These are phyloP conservation scores for Kurtzmaniella natalensis DNA, from an alignment of 1,139 yeast genomes.

Conservation along the genomic window DNA sequence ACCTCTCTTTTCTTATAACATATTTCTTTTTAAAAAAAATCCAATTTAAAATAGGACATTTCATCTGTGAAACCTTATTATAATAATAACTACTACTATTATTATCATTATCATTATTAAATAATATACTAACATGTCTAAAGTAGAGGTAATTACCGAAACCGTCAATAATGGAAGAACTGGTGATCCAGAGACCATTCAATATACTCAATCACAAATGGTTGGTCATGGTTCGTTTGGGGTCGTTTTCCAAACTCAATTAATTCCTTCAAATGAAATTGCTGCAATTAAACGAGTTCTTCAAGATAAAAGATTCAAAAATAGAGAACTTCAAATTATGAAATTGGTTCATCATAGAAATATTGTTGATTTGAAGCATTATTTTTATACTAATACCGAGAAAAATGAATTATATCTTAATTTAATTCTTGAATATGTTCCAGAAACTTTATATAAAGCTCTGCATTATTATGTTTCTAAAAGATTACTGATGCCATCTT, in stretches of 20 bases:
- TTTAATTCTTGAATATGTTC: slow-evolving; percentile 85
- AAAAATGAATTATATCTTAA: slow-evolving; percentile 80
- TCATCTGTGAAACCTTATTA: neutral
- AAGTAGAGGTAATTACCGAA: slow-evolving; percentile 60
- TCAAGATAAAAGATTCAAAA: slow-evolving; percentile 93
- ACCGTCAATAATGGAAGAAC: slow-evolving; percentile 73
- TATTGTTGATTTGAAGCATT: slow-evolving; percentile 84
- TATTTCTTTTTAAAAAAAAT: too few relatives aligned
- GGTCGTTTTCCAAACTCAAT: slow-evolving; percentile 83
- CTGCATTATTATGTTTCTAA: slow-evolving; percentile 76
- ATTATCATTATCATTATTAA: neutral
- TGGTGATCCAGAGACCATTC: slow-evolving; percentile 56
- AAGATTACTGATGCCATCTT: slow-evolving; percentile 77
- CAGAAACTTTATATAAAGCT: slow-evolving; percentile 91
- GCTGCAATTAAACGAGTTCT: slow-evolving; percentile 94
- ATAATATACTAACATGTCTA: slow-evolving; percentile 41
- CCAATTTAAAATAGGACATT: too few relatives aligned
- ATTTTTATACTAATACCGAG: slow-evolving; percentile 79
- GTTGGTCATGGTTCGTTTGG: slow-evolving; percentile 99
- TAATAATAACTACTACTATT: too few relatives aligned
- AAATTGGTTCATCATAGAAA: slow-evolving; percentile 81
- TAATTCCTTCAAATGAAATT: slow-evolving; percentile 67
- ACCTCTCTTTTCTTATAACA: too few relatives aligned
- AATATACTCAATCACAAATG: slow-evolving; percentile 73
- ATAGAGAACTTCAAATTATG: slow-evolving; percentile 96